Base-by-base conservation (phyloP, 2,329 filamentous ascomycete species). In the Exophiala sp. region DNA sequence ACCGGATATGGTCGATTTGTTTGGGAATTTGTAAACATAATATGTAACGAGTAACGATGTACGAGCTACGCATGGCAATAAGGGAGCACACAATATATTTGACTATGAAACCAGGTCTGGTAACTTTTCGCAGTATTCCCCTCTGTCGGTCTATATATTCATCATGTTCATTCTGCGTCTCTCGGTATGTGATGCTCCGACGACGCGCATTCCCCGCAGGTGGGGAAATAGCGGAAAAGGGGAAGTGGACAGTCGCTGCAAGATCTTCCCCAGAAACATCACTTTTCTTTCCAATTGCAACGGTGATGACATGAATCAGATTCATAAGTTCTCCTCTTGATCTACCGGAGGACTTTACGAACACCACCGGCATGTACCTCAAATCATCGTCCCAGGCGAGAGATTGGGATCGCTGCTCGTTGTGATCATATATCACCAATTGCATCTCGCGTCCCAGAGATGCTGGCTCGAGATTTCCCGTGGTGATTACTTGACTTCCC, bases 21-120 rank as follows among this genome's bases (percentile, higher is more conserved):
- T 11, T 32, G 39, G 39, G 8, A 11, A 14, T 36, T 54, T 54
- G 51, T 54, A 49, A 33, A 42, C 44, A 32, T 47, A 51, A 44
- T 39, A 16, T 42, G 29, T 36, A 36, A n/a, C 9, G 32, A 47
- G n/a, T 11, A 49, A 32, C 38, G 33, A 24, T 42, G 47, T 33
- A 47, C 9, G 38, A 9, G 21, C 9, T 43, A 32, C n/a, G 21
- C 14, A 41, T 18, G 14, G 8, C 21, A 21, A 18, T 21, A 16
- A 21, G 7, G 8, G 9, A 41, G 39, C 11, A 8, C 18, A 20
- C n/a, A 8, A 10, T 41, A 18, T 18, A 18, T 18, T 18, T 18
- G 16, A 18, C 16, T 18, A 18, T 18, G 16, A 18, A 18, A 18
- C 16, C 16, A 18, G 16, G 16, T 18, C 16, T 18, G 16, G 16